phyloP scores from a whole-genome alignment of 2,329 filamentous ascomycete species.

The Penicillium expansum region DNA sequence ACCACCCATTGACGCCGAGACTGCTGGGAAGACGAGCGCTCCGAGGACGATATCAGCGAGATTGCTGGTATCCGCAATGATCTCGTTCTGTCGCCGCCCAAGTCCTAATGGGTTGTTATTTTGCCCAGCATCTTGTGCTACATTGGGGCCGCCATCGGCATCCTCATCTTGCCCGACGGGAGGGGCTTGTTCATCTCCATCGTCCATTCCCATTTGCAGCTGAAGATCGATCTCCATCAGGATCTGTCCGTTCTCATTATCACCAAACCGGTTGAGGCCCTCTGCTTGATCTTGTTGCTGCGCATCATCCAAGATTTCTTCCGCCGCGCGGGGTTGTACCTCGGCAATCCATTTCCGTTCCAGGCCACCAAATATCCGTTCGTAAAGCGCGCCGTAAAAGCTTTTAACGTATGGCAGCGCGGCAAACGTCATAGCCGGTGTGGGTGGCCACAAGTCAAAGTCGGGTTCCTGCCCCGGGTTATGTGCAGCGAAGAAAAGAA shows the following conservation, averaged over 20 bases:
- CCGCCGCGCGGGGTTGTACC: slow-evolving; percentile 56
- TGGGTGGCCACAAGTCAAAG: slow-evolving; percentile 63
- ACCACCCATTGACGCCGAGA: slow-evolving; percentile 77
- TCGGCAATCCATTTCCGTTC: slow-evolving; percentile 62
- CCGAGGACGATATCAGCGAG: slow-evolving; percentile 62
- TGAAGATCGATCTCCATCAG: slow-evolving; percentile 52
- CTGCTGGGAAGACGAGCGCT: slow-evolving; percentile 74
- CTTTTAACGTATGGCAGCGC: slow-evolving; percentile 64
- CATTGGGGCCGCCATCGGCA: slow-evolving; percentile 28
- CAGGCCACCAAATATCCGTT: slow-evolving; percentile 55
- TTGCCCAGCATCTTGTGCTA: slow-evolving; percentile 21
- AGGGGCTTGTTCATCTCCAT: slow-evolving; percentile 39
- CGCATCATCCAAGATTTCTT: slow-evolving; percentile 36
- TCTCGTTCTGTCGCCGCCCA: slow-evolving; percentile 45
- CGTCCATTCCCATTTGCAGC: slow-evolving; percentile 50
- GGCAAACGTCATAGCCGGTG: slow-evolving; percentile 63
- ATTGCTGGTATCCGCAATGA: slow-evolving; percentile 54
- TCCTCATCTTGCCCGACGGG: slow-evolving; percentile 22
- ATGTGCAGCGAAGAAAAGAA: slow-evolving; percentile 54
- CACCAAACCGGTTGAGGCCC: slow-evolving; percentile 25
- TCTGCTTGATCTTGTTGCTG: slow-evolving; percentile 36
- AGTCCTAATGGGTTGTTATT: slow-evolving; percentile 31
- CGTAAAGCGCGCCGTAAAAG: slow-evolving; percentile 62
- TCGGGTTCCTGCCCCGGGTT: slow-evolving; percentile 48
- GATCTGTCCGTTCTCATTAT: slow-evolving; percentile 41